Evolutionary conservation across 305 asterid species (phyloP), one percentile per base, ranked within the genome.

Genomic region (Ajuga reptans): DNA sequence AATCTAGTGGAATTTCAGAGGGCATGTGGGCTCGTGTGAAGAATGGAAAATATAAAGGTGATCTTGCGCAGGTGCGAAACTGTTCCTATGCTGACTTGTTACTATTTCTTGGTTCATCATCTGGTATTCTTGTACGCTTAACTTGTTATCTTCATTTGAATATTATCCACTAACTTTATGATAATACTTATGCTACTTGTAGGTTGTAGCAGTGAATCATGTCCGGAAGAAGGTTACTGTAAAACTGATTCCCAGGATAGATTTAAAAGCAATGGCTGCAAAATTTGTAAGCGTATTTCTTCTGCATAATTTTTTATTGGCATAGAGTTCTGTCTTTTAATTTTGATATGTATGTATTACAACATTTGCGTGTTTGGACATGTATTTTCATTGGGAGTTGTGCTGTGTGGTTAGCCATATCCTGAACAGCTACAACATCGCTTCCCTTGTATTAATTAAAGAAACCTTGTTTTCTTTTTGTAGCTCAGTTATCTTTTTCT

Each of bases 1-100:
- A 80, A 80, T 80, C 87, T 55, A 47, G 69, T 79, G 86, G 87
- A 68, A 85, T 93, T 61, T 67, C 89, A 52, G 83, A 83, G 80
- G 97, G 91, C 73, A 87, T 78, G 92, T 93, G 94, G 94, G 89
- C 92, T 69, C 97, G 99, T 65, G 97, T 93, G 77, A 93, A 93
- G 82, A 89, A 68, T 72, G 99, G 99, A 62, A 93, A 69, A 77
- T 90, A 93, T 81, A 93, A 89, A 82, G 97, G 97, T 11, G 99
- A 93, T 79, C 85, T 93, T 73, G 95, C 88, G 3, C 82, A 82
- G 97, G 99, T 89, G 78, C 9, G 67, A 59, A 34, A 27, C 66
- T 72, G 68, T 31, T 55, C 60, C 50, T 34, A 58, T 50, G 62
- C 62, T 62, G 14, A 63, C 59, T 72, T 31, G 21, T 62, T 51